phyloP scores from a whole-genome alignment of 495 filamentous ascomycete genomes.

The Neurospora sp. region DNA sequence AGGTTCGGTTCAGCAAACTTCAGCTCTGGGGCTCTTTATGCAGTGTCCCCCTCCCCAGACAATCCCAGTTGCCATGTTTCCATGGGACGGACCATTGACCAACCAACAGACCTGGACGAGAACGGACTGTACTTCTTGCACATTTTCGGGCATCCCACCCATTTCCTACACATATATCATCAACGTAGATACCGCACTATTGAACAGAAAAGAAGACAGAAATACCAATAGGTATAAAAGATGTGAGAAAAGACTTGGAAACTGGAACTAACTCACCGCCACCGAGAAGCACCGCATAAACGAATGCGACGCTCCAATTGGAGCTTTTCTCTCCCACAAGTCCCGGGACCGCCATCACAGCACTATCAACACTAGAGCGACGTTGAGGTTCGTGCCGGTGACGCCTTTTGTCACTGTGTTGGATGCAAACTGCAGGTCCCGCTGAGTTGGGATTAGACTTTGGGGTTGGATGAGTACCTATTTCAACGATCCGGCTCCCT shows the following conservation, averaged over 20 bases:
- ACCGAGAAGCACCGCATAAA: constrained; percentile 17
- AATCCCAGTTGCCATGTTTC: not conserved
- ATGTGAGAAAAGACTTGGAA: not conserved
- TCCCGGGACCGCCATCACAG: not conserved
- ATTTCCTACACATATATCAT: not conserved
- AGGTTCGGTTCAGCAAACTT: not conserved
- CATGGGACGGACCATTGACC: not conserved
- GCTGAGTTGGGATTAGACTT: not conserved
- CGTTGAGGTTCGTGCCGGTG: not conserved
- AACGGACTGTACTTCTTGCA: not conserved
- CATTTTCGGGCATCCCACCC: not conserved
- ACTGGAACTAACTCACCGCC: constrained; percentile 5
- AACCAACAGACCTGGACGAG: not conserved
- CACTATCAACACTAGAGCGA: not conserved
- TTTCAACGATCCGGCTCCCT: not conserved
- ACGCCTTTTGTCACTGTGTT: not conserved
- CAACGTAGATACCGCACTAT: not conserved
- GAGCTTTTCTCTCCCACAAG: not conserved
- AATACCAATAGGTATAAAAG: not conserved
- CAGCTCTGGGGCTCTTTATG: not conserved
- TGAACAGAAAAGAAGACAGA: no score
- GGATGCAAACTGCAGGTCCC: not conserved
- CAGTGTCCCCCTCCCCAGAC: not conserved
- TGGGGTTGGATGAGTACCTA: not conserved
- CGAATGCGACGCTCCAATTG: constrained; percentile 18